phyloP scores from a whole-genome alignment of 345 rosid genomes.

The Nasturtium officinale region DNA sequence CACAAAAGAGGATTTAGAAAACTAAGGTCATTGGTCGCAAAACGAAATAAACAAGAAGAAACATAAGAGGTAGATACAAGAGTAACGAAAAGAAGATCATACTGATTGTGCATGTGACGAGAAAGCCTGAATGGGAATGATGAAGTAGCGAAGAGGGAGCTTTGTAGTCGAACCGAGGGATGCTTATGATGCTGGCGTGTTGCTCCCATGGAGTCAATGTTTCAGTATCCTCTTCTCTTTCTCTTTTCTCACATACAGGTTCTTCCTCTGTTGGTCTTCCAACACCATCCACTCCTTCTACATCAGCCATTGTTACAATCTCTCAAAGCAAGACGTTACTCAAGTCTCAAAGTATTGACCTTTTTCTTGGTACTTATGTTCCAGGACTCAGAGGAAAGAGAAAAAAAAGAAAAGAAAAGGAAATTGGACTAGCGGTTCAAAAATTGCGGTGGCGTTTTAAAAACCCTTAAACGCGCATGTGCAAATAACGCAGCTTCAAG shows the following conservation, averaged over 20 bases:
- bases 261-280: constrained; percentile 28
- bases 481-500: constrained; percentile 19
- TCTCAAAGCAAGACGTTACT: not conserved
- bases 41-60: not conserved
- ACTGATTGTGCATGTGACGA: constrained; percentile 87
- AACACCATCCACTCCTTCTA: constrained; percentile 5
- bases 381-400: not conserved
- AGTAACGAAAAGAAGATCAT: not conserved
- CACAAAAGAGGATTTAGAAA: constrained; percentile 4
- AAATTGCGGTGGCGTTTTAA: constrained; percentile 36
- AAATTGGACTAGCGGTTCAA: constrained; percentile 5
- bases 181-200: constrained; percentile 71
- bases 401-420: no score
- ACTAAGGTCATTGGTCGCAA: not conserved
- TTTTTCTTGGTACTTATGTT: not conserved
- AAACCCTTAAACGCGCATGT: constrained; percentile 40
- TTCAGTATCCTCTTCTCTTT: constrained; percentile 34
- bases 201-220: constrained; percentile 85
- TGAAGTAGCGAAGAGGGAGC: constrained; percentile 78
- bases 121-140: constrained; percentile 80
- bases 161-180: constrained; percentile 90
- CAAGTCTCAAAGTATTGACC: constrained; percentile 21
- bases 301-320: constrained; percentile 29
- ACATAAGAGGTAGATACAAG: not conserved
- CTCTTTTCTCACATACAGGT: constrained; percentile 27